Conservation (phyloP, 148 eudicot genomes). For the Beta vulgaris region DNA sequence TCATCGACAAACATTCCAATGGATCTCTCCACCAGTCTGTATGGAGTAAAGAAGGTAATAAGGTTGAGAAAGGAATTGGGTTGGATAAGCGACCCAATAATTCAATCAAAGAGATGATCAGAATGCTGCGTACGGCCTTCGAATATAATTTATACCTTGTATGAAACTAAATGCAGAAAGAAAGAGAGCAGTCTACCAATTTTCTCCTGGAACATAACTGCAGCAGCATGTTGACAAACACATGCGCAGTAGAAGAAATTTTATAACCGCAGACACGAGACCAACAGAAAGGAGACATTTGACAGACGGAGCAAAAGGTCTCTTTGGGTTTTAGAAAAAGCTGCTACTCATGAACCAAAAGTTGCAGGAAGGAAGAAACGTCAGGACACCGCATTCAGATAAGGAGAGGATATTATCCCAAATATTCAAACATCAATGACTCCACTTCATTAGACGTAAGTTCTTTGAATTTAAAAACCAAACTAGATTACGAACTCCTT, state of each 20-base stretch:
- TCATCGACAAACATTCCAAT: constrained; percentile 85
- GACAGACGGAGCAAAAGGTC: neutral
- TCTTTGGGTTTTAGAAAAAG: too few relatives aligned
- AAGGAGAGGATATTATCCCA: neutral
- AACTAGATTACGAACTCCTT: neutral
- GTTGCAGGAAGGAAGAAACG: neutral
- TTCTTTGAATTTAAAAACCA: neutral
- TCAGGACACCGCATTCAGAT: neutral
- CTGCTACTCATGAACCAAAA: neutral
- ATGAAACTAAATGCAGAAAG: neutral
- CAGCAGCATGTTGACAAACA: neutral
- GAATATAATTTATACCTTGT: neutral
- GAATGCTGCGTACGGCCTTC: neutral
- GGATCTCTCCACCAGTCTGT: constrained; percentile 68
- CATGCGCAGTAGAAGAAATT: neutral
- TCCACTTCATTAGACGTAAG: neutral
- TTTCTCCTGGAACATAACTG: neutral
- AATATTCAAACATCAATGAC: neutral
- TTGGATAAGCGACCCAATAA: neutral
- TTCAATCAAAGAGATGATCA: neutral
- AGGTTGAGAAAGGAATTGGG: constrained; percentile 4
- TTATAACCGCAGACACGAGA: neutral
- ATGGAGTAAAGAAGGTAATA: constrained; percentile 19
- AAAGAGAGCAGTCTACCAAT: neutral
- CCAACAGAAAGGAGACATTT: neutral